Conservation (phyloP, 2,329 filamentous ascomycete genomes). For the Ascocoryne sarcoides region DNA sequence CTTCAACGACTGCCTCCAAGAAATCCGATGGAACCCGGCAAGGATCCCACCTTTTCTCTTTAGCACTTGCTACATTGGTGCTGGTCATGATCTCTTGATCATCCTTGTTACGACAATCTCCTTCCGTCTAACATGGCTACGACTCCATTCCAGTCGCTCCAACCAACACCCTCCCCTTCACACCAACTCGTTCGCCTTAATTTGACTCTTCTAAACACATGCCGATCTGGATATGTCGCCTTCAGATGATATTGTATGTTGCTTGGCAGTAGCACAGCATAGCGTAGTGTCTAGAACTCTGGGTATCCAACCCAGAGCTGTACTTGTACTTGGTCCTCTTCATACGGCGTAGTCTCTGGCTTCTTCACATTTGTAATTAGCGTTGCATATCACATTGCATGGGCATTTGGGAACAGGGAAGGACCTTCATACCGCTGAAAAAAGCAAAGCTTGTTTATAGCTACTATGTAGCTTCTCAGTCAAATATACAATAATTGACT, state of each 20-base stretch:
- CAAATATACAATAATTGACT: conserved; percentile 3
- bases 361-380: conserved; percentile 2
- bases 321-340: background rate
- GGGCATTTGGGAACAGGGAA: conserved; percentile 1
- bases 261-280: background rate
- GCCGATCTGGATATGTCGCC: background rate
- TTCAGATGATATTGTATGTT: background rate
- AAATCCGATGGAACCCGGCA: conserved; percentile 4
- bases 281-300: background rate
- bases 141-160: background rate
- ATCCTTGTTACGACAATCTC: too few relatives aligned
- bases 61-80: background rate
- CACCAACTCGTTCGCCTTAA: background rate
- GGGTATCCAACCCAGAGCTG: background rate
- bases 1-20: conserved; percentile 5
- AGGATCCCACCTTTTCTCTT: background rate
- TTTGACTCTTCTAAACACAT: background rate
- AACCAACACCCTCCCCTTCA: background rate
- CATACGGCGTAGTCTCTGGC: background rate
- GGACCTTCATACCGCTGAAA: conserved; percentile 1
- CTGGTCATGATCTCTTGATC: background rate
- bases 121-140: background rate
- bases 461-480: conserved; percentile 4
- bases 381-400: conserved; percentile 4
- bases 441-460: conserved; percentile 1